Conservation (phyloP, 306 rosid genomes). For the Abrus pulchellus region DNA sequence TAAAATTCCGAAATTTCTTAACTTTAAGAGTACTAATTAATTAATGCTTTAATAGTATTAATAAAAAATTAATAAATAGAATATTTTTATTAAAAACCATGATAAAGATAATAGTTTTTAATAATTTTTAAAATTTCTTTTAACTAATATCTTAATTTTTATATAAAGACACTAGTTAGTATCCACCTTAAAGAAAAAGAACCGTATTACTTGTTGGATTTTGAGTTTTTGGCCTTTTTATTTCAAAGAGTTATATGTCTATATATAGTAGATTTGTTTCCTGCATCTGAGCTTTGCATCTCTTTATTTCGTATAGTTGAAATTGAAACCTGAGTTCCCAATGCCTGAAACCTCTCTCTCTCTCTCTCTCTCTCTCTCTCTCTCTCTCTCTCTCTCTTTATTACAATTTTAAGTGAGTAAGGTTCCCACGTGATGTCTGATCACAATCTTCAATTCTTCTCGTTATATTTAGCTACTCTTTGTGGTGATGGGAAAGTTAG, state of each 20-base stretch:
- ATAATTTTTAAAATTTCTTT: no score
- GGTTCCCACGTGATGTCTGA: conserved; percentile 62
- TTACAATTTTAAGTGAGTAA: conserved; percentile 44
- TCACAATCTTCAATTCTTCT: conserved; percentile 45
- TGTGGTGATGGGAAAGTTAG: conserved; percentile 36
- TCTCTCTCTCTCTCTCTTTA: conserved; percentile 41
- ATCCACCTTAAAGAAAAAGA: not conserved
- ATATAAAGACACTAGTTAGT: no score
- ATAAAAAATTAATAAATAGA: no score
- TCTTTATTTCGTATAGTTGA: conserved; percentile 16
- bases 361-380: conserved; percentile 37
- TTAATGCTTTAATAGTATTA: no score
- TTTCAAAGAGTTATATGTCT: conserved; percentile 30
- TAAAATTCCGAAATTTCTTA: conserved; percentile 34
- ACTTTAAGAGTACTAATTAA: not conserved
- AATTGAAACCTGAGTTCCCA: conserved; percentile 31
- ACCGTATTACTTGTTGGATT: conserved; percentile 45
- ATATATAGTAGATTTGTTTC: not conserved
- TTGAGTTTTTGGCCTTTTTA: conserved; percentile 31
- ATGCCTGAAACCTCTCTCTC: conserved; percentile 30
- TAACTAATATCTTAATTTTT: no score
- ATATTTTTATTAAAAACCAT: no score
- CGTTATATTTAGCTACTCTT: conserved; percentile 42
- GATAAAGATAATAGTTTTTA: no score
- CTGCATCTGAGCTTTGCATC: not conserved